Evolutionary conservation across 495 filamentous ascomycete species (phyloP).

Genomic region (Poronia punctata): DNA sequence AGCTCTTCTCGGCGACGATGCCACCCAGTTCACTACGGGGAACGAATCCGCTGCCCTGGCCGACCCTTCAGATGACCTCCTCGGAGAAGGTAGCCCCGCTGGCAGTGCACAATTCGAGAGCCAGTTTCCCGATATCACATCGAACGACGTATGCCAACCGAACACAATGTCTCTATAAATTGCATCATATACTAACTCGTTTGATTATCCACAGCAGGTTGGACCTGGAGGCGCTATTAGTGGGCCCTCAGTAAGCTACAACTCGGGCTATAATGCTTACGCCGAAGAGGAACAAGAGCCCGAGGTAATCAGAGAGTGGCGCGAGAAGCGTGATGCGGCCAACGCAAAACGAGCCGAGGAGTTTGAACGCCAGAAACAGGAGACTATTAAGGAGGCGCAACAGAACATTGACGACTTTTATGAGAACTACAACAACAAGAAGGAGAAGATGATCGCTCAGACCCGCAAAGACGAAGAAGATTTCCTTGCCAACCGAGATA

Average conservation of each 20-base stretch:
- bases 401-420: slow-evolving; percentile 97
- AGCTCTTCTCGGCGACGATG: slow-evolving; percentile 84
- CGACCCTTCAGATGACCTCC: slow-evolving; percentile 62
- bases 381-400: slow-evolving; percentile 78
- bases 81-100: slow-evolving; percentile 53
- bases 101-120: slow-evolving; percentile 72
- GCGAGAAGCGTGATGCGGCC: slow-evolving; percentile 72
- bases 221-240: slow-evolving; percentile 87
- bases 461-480: slow-evolving; percentile 89
- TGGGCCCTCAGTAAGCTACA: slow-evolving; percentile 61
- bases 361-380: slow-evolving; percentile 66
- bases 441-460: slow-evolving; percentile 81
- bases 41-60: slow-evolving; percentile 59
- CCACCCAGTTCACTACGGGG: slow-evolving; percentile 76
- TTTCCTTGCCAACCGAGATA: slow-evolving; percentile 79
- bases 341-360: slow-evolving; percentile 71
- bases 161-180: neutral
- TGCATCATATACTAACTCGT: neutral
- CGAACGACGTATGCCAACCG: slow-evolving; percentile 64
- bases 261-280: slow-evolving; percentile 53
- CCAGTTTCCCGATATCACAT: slow-evolving; percentile 77
- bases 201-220: slow-evolving; percentile 51
- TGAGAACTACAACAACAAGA: slow-evolving; percentile 96
- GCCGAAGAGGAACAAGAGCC: slow-evolving; percentile 68
- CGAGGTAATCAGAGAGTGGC: slow-evolving; percentile 86